phyloP scores from a whole-genome alignment of 306 rosid species.

The Quillaja saponaria region DNA sequence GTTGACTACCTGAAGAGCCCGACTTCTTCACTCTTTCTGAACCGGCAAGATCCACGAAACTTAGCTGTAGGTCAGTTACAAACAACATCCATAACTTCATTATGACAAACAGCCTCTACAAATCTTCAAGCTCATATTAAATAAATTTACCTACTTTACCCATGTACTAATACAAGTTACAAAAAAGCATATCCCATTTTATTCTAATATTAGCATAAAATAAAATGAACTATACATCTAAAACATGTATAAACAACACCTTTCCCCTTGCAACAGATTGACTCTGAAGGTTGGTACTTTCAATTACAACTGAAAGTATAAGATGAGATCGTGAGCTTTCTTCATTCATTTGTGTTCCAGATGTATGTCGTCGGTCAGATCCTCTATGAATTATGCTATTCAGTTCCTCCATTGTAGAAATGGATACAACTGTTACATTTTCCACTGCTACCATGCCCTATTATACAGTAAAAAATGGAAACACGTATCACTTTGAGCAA shows the following conservation, averaged over 20 bases:
- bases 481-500: constrained; percentile 10
- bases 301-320: constrained; percentile 76
- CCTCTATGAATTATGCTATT: constrained; percentile 73
- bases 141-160: constrained; percentile 3
- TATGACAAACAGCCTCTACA: constrained; percentile 10
- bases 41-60: constrained; percentile 99
- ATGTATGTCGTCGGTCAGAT: constrained; percentile 69
- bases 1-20: constrained; percentile 82
- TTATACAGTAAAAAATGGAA: constrained; percentile 32
- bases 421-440: constrained; percentile 64
- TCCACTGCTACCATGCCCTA: constrained; percentile 95
- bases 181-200: neutral
- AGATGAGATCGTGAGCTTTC: constrained; percentile 96
- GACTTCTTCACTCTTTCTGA: constrained; percentile 93
- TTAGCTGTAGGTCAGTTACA: constrained; percentile 54
- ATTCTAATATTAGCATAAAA: too few relatives aligned
- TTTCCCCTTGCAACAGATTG: constrained; percentile 92
- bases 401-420: constrained; percentile 73
- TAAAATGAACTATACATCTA: too few relatives aligned
- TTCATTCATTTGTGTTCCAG: constrained; percentile 90
- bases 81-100: neutral
- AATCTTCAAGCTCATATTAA: neutral
- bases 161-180: neutral
- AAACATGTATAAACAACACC: constrained; percentile 46
- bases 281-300: constrained; percentile 88